A percentile compares a stretch with the other conserved stretches of the same genome.
These are phyloP conservation scores for Paramyrothecium sp. DNA, from an alignment of 2,329 filamentous ascomycete species.

Conservation along the genomic window DNA sequence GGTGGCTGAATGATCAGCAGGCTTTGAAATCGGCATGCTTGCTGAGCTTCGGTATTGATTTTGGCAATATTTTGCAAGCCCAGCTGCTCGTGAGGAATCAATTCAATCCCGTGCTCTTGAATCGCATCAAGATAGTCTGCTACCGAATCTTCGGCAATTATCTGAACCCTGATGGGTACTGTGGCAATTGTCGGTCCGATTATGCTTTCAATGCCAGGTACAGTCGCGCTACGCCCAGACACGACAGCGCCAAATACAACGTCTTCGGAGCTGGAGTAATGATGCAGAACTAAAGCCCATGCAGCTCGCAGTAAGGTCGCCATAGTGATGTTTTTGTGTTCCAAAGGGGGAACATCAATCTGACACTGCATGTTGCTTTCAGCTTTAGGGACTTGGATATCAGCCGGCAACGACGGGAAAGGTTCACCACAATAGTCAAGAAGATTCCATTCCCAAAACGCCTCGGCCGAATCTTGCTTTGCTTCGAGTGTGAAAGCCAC, in stretches of 20 bases:
- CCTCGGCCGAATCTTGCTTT: too few species aligned
- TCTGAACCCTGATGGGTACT: constrained; percentile 35
- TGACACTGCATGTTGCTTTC: constrained; percentile 41
- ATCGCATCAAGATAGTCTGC: constrained; percentile 6
- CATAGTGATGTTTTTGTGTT: constrained; percentile 1
- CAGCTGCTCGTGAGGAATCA: constrained; percentile 15
- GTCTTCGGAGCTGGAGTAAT: constrained; percentile 40
- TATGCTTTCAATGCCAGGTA: constrained; percentile 16
- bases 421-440: constrained; percentile 36
- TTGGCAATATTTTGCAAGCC: constrained; percentile 18
- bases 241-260: constrained; percentile 41
- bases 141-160: constrained; percentile 22
- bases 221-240: constrained; percentile 30
- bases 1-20: constrained; percentile 26
- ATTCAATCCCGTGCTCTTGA: constrained; percentile 11
- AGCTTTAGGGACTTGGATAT: constrained; percentile 40
- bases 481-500: too few species aligned
- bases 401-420: constrained; percentile 33
- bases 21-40: constrained; percentile 23
- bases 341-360: neutral
- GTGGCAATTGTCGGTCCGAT: constrained; percentile 36
- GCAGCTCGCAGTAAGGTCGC: constrained; percentile 33
- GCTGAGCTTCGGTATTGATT: constrained; percentile 4
- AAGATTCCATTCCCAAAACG: constrained; percentile 38
- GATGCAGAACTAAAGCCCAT: constrained; percentile 46